Evolutionary conservation across 1,284 basidiomycete genomes (phyloP).

Genomic region (Polyporus tsugae): DNA sequence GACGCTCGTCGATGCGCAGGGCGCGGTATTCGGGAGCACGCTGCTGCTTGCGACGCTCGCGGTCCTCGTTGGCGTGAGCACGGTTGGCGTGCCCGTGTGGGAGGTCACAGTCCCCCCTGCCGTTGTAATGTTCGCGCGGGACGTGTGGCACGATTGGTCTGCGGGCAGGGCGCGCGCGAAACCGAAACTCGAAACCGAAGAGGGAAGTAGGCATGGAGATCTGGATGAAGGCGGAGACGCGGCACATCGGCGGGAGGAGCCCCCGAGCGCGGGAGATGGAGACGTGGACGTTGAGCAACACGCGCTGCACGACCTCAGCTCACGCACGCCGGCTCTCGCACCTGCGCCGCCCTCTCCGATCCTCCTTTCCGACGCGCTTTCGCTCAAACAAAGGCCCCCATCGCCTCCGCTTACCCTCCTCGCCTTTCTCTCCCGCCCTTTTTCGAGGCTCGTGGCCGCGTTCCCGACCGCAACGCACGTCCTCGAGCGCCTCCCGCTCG

Average conservation of each 20-base stretch:
- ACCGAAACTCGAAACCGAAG: neutral
- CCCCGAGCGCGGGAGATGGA: neutral
- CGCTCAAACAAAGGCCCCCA: constrained; percentile 3
- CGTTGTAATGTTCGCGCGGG: constrained; percentile 47
- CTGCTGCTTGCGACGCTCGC: constrained; percentile 60
- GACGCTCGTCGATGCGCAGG: constrained; percentile 48
- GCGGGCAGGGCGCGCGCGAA: neutral
- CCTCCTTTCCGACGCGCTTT: neutral
- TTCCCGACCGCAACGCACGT: constrained; percentile 84
- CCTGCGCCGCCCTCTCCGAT: neutral
- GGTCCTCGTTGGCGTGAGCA: constrained; percentile 63
- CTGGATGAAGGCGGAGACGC: neutral
- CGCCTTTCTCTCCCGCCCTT: neutral
- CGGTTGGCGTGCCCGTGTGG: constrained; percentile 66
- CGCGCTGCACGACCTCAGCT: constrained; percentile 24
- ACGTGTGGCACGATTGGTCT: constrained; percentile 44
- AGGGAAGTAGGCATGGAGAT: too few relatives aligned
- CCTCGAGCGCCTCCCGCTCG: constrained; percentile 77
- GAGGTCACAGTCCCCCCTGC: constrained; percentile 92
- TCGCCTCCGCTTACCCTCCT: neutral
- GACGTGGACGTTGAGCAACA: neutral
- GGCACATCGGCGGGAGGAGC: neutral
- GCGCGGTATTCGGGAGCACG: constrained; percentile 48
- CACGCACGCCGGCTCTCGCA: constrained; percentile 7
- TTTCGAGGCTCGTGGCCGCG: constrained; percentile 37